A percentile compares a stretch with the other conserved stretches of the same genome.
Conservation (phyloP, 2,329 filamentous ascomycete genomes). For the Emergomyces africanus region DNA sequence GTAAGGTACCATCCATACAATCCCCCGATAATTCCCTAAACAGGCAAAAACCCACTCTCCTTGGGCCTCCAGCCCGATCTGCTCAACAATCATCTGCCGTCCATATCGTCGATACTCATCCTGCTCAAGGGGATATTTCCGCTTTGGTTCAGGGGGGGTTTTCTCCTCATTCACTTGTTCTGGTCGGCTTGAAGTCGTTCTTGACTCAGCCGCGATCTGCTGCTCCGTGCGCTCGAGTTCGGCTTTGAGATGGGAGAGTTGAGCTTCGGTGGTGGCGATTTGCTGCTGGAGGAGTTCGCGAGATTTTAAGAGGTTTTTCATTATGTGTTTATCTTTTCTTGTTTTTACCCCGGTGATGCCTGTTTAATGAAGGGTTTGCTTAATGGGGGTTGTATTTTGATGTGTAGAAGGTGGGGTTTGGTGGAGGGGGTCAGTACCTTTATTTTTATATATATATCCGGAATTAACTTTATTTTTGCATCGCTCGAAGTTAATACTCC, state of each 20-base stretch:
- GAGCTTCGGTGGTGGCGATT: constrained; percentile 25
- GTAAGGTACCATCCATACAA: not conserved
- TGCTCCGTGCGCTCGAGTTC: constrained; percentile 16
- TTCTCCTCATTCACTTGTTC: not conserved
- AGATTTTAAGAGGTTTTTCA: constrained; percentile 3
- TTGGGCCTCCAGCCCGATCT: constrained; percentile 32
- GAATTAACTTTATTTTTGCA: not conserved
- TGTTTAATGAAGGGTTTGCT: not conserved
- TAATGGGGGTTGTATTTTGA: not conserved
- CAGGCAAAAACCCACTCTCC: not conserved
- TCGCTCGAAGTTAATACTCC: too few species aligned
- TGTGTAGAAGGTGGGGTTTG: not conserved
- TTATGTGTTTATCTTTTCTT: not conserved
- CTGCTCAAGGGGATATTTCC: constrained; percentile 53
- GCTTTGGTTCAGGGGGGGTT: not conserved
- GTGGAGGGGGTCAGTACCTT: not conserved
- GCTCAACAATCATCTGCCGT: constrained; percentile 77
- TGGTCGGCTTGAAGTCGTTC: constrained; percentile 8
- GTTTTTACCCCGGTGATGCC: not conserved
- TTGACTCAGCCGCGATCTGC: constrained; percentile 17
- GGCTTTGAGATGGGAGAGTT: constrained; percentile 22
- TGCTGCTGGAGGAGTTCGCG: constrained; percentile 13
- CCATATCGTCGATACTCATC: constrained; percentile 81
- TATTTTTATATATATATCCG: not conserved
- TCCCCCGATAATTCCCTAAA: not conserved